phyloP scores from a whole-genome alignment of 2,329 filamentous ascomycete species.

The Paradendryphiella salina region DNA sequence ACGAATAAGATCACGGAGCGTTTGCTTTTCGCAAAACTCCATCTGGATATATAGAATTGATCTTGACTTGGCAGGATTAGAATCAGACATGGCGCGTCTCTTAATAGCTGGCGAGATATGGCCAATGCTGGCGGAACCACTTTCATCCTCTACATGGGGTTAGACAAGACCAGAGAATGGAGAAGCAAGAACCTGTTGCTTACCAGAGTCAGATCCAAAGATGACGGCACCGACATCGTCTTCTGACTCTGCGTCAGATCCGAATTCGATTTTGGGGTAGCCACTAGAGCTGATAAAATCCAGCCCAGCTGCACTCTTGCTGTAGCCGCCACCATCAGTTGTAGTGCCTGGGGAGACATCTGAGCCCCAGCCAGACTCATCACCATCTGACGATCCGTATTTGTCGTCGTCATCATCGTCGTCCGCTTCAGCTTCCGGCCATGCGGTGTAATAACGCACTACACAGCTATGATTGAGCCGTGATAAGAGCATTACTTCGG shows the following conservation, averaged over 20 bases:
- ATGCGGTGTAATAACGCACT: constrained; percentile 92
- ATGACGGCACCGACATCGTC: constrained; percentile 42
- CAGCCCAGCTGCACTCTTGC: constrained; percentile 71
- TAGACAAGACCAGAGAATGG: constrained; percentile 7
- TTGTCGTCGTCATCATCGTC: constrained; percentile 29
- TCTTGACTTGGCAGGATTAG: constrained; percentile 56
- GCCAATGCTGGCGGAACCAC: constrained; percentile 40
- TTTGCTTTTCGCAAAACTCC: constrained; percentile 96
- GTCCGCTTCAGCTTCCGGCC: constrained; percentile 71
- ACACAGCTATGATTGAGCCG: constrained; percentile 85
- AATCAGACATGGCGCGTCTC: constrained; percentile 51
- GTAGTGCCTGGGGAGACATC: constrained; percentile 32
- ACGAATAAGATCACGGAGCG: constrained; percentile 83
- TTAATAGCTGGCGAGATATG: constrained; percentile 42
- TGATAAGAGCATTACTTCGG: constrained; percentile 87
- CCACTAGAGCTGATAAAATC: constrained; percentile 92
- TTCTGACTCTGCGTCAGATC: constrained; percentile 58
- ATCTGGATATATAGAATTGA: constrained; percentile 95
- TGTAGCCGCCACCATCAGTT: constrained; percentile 59
- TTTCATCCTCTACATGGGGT: constrained; percentile 51
- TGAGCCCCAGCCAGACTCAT: constrained; percentile 32
- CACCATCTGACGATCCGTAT: constrained; percentile 31
- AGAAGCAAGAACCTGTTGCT: background rate
- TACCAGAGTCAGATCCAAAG: constrained; percentile 47
- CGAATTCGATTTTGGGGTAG: constrained; percentile 77